phyloP scores from a whole-genome alignment of 768 basidiomycete genomes.

The Dentipellis fragilis region DNA sequence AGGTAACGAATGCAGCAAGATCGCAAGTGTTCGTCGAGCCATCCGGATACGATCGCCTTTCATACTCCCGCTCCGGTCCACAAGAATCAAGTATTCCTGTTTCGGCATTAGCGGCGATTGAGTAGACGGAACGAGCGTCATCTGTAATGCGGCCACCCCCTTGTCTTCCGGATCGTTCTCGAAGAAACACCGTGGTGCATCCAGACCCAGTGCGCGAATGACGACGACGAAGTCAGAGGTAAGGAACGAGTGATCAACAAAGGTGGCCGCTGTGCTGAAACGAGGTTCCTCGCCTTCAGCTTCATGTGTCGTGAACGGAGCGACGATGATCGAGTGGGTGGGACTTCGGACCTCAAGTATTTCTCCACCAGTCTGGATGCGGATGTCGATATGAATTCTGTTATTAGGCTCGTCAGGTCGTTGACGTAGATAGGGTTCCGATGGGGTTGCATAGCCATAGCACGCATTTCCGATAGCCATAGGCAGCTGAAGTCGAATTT shows the following conservation, averaged over 20 bases:
- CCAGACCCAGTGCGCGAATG: slow-evolving; percentile 37
- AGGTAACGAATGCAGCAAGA: slow-evolving; percentile 43
- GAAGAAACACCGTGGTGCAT: slow-evolving; percentile 46
- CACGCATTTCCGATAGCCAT: slow-evolving; percentile 34
- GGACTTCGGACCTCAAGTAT: slow-evolving; percentile 34
- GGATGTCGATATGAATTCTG: slow-evolving; percentile 29
- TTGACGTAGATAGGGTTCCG: slow-evolving; percentile 28
- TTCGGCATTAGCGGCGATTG: slow-evolving; percentile 27
- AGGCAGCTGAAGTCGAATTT: slow-evolving; percentile 45
- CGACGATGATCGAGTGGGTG: slow-evolving; percentile 28
- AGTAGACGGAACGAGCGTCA: slow-evolving; percentile 44
- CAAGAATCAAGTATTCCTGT: slow-evolving; percentile 51
- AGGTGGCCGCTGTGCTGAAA: slow-evolving; percentile 26
- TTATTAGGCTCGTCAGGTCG: slow-evolving; percentile 21
- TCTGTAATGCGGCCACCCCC: slow-evolving; percentile 36
- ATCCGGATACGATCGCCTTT: slow-evolving; percentile 26
- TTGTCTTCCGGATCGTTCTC: slow-evolving; percentile 24
- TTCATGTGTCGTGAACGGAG: slow-evolving; percentile 24
- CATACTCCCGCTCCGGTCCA: slow-evolving; percentile 58
- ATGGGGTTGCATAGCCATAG: slow-evolving; percentile 29
- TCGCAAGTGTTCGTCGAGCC: slow-evolving; percentile 35
- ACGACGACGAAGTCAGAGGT: slow-evolving; percentile 40
- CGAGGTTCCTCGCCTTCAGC: slow-evolving; percentile 26
- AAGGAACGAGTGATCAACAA: slow-evolving; percentile 32
- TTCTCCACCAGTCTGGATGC: slow-evolving; percentile 39